A percentile compares a stretch with the other conserved stretches of the same genome.
These are phyloP conservation scores for Cavenderia fasciculata DNA, from an alignment of 78 protist genomes.

Conservation along the genomic window DNA sequence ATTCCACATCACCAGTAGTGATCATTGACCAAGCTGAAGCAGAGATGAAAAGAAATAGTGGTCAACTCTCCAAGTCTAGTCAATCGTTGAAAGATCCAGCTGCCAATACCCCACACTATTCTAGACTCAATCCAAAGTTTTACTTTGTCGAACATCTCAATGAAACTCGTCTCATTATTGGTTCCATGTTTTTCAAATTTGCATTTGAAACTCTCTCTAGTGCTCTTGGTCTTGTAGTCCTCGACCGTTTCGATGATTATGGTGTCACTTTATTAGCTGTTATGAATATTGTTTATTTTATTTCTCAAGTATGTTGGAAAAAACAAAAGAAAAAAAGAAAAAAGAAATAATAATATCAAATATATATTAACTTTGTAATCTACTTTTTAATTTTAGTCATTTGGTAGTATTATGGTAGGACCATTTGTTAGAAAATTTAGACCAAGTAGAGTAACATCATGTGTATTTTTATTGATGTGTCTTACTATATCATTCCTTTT, in stretches of 20 bases:
- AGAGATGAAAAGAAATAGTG: no score
- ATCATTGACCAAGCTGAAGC: no score
- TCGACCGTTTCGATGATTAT: slow-evolving; percentile 33
- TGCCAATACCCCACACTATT: slow-evolving; percentile 4
- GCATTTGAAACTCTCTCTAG: slow-evolving; percentile 57
- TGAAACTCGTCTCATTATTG: slow-evolving; percentile 36
- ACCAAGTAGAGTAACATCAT: slow-evolving; percentile 43
- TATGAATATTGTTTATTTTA: slow-evolving; percentile 68
- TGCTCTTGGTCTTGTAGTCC: slow-evolving; percentile 30
- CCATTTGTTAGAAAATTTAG: slow-evolving; percentile 70
- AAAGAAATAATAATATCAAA: background rate
- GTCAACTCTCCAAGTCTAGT: no score
- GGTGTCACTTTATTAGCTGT: slow-evolving; percentile 68
- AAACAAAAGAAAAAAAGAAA: background rate
- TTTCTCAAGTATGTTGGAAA: slow-evolving; percentile 47
- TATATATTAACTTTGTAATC: background rate
- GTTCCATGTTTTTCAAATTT: slow-evolving; percentile 50
- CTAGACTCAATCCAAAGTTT: slow-evolving; percentile 12
- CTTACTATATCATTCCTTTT: slow-evolving; percentile 10
- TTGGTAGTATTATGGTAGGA: slow-evolving; percentile 32
- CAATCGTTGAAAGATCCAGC: no score
- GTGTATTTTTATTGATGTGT: slow-evolving; percentile 39
- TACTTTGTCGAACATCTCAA: slow-evolving; percentile 12
- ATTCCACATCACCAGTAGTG: no score
- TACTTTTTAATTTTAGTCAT: slow-evolving; percentile 1